Conservation (phyloP, 2,329 filamentous ascomycete species). For the Calycina marina region DNA sequence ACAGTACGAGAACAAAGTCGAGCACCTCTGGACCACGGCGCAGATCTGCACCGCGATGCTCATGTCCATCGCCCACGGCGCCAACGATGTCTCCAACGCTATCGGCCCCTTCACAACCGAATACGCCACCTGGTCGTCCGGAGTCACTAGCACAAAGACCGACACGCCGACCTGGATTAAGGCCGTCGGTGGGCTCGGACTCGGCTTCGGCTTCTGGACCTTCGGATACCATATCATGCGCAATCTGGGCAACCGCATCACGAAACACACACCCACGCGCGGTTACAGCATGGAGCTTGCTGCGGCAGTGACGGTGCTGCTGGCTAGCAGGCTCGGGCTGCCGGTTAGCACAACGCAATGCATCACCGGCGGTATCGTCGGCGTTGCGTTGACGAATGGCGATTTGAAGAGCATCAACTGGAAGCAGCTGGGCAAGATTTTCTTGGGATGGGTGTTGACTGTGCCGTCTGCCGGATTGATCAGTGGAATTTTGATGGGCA, state of each 20-base stretch:
- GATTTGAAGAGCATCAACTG: conserved; percentile 60
- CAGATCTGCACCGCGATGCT: conserved; percentile 38
- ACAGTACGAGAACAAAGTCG: conserved; percentile 56
- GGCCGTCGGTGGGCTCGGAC: conserved; percentile 35
- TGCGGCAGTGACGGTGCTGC: conserved; percentile 58
- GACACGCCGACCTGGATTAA: conserved; percentile 63
- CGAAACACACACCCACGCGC: conserved; percentile 46
- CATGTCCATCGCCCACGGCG: conserved; percentile 45
- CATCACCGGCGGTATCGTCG: conserved; percentile 66
- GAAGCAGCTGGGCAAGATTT: conserved; percentile 52
- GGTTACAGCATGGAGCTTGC: conserved; percentile 67
- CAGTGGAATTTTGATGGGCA: conserved; percentile 26
- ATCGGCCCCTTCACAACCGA: conserved; percentile 57
- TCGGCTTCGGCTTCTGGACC: conserved; percentile 49
- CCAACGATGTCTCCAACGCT: conserved; percentile 63
- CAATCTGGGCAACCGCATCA: conserved; percentile 60
- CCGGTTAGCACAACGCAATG: conserved; percentile 72
- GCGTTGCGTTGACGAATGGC: conserved; percentile 65
- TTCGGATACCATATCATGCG: conserved; percentile 68
- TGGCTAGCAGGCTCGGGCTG: conserved; percentile 62
- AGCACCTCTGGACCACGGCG: conserved; percentile 42
- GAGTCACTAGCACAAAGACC: conserved; percentile 44
- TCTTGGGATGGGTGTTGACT: conserved; percentile 53
- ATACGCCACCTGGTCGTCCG: conserved; percentile 36
- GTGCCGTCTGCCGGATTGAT: conserved; percentile 28